A percentile compares a stretch with the other conserved stretches of the same genome.
phyloP scores from a whole-genome alignment of 2,329 filamentous ascomycete genomes.

The Aspergillus vadensis region DNA sequence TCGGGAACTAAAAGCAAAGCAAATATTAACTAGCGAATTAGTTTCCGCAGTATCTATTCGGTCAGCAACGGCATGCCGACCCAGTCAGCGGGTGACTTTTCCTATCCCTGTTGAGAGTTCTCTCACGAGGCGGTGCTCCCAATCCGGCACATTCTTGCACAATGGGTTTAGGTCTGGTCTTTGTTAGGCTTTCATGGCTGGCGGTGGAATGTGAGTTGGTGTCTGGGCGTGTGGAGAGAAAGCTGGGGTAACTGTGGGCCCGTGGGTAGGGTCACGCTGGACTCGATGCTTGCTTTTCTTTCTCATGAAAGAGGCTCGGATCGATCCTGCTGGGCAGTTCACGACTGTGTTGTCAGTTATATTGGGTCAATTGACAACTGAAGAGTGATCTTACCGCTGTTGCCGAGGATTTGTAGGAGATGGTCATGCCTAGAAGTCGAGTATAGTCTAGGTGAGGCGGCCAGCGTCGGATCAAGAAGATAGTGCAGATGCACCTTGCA shows the following conservation, averaged over 20 bases:
- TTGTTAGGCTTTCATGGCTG: not conserved
- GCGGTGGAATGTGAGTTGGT: not conserved
- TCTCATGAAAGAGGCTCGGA: too few relatives aligned
- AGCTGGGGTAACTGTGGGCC: slow-evolving; percentile 6
- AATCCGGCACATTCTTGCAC: not conserved
- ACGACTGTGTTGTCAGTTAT: not conserved
- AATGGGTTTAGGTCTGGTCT: not conserved
- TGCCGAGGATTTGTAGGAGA: not conserved
- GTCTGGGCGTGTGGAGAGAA: not conserved
- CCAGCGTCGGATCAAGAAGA: not conserved
- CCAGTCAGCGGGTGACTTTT: slow-evolving; percentile 6
- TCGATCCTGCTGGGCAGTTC: too few relatives aligned
- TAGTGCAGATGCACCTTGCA: too few relatives aligned
- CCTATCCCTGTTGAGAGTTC: not conserved
- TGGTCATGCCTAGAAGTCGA: not conserved
- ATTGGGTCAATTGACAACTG: not conserved
- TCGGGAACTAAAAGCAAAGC: slow-evolving; percentile 1
- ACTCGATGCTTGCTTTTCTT: too few relatives aligned
- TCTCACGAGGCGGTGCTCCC: not conserved
- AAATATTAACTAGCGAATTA: too few relatives aligned
- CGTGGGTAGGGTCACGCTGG: not conserved
- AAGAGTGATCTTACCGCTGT: not conserved
- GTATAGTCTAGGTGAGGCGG: not conserved
- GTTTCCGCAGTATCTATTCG: not conserved
- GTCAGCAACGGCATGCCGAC: slow-evolving; percentile 9